These are phyloP conservation scores for Globisporangium sylvaticum DNA, from an alignment of 352 stramenopile genomes.

Conservation along the genomic window DNA sequence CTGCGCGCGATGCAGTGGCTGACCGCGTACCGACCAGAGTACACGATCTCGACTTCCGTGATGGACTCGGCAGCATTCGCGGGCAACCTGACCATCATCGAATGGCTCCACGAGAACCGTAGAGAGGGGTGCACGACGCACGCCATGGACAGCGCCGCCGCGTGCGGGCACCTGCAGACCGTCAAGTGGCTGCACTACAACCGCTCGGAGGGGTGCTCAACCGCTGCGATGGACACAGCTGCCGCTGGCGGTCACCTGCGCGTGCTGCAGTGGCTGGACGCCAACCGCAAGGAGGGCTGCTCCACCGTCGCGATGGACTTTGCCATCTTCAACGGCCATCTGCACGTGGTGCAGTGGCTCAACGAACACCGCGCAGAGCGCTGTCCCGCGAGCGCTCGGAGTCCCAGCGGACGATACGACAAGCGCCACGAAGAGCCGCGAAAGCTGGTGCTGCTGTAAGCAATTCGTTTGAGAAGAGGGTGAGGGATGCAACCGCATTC, in stretches of 20 bases:
- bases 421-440: not conserved
- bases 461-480: not conserved
- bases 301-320: constrained; percentile 20
- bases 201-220: constrained; percentile 52
- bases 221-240: constrained; percentile 56
- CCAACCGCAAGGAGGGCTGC: constrained; percentile 53
- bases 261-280: constrained; percentile 51
- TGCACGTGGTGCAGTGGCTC: constrained; percentile 24
- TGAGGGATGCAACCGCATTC: not conserved
- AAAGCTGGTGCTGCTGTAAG: not conserved
- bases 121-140: constrained; percentile 50
- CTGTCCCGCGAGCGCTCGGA: constrained; percentile 1
- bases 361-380: constrained; percentile 9
- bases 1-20: constrained; percentile 38
- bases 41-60: constrained; percentile 31
- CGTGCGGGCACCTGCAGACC: constrained; percentile 47
- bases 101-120: constrained; percentile 55
- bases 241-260: constrained; percentile 47
- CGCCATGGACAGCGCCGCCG: constrained; percentile 60
- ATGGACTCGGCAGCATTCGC: constrained; percentile 73
- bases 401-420: not conserved
- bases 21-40: constrained; percentile 25
- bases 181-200: constrained; percentile 56
- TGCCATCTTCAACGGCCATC: constrained; percentile 19
- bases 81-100: constrained; percentile 45